Evolutionary conservation across 169 alveolate genomes (phyloP), one percentile per base, ranked within the genome.

Genomic region (Amoebophrya sp.): DNA sequence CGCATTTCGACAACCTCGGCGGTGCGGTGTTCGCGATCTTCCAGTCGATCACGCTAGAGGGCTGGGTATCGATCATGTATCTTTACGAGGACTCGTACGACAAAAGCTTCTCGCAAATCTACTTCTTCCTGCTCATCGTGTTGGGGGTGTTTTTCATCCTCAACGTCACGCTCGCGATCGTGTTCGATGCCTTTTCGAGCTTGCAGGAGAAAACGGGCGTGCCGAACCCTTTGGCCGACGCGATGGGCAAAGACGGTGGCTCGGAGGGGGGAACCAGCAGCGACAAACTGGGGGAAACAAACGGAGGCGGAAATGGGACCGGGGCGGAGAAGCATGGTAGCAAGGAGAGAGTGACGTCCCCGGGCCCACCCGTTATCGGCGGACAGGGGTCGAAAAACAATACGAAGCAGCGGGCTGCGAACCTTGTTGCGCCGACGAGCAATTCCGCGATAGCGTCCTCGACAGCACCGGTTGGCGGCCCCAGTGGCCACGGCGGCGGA

Each of bases 51-150:
- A 93, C 95, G 40, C 88, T 95, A 34, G 95, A 93, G 88, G 96
- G 96, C 0, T 95, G 96, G 95, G 91, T 94, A 41, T 48, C 58
- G 0, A 88, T 91, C 23, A 95, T 95, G 96, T 94, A 92, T 34
- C 89, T 50, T 88, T 58, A 23, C 69, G 91, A 40, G 23, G 78
- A 58, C 78, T 7, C 29, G 10, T 58, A 58, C 78, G 34, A 58
- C 78, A 58, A n/a, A 16, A 58, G 23, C 23, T 58, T 58, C 78
- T 58, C 78, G 78, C 4, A 16, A 29, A 23, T 58, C 0, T 88
- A 88, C 70, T 88, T 88, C 41, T 20, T 88, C 31, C 5, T 42
- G 4, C 70, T 88, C 31, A 88, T 88, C 38, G 58, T 88, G 34
- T 41, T 58, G 29, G 90, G 90, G 41, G 45, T 58, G 23, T 88